Percentiles rank a stretch among this genome's conserved stretches.
phyloP scores from a whole-genome alignment of 73 alveolate genomes.

The Blepharisma japonicum region DNA sequence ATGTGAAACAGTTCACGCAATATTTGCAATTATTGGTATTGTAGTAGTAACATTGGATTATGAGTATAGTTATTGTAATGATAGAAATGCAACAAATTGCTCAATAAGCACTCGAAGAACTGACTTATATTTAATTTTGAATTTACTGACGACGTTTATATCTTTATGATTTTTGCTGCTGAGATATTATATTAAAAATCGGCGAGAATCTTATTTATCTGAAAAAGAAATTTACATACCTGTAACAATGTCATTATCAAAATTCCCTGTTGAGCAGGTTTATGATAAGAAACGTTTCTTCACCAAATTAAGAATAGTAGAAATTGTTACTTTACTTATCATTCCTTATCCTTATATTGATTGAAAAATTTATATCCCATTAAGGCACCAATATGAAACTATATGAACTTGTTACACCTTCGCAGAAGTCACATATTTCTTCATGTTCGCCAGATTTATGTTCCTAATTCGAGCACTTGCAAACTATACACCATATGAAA shows the following conservation, averaged over 20 bases:
- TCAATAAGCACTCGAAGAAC: neutral
- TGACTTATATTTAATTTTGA: neutral
- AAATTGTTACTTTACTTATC: conserved; percentile 6
- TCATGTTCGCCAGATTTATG: neutral
- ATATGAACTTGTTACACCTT: neutral
- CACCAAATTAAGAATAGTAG: neutral
- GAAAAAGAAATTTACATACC: no score
- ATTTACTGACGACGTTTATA: neutral
- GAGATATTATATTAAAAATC: no score
- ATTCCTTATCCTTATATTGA: neutral
- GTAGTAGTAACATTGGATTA: neutral
- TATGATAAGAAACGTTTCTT: no score
- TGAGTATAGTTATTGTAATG: neutral
- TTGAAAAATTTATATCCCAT: neutral
- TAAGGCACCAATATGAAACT: neutral
- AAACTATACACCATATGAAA: conserved; percentile 9
- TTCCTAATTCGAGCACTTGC: neutral
- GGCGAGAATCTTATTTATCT: no score
- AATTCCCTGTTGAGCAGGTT: no score
- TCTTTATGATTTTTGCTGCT: conserved; percentile 4
- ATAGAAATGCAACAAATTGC: neutral
- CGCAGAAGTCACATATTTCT: conserved; percentile 1
- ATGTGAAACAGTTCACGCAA: conserved; percentile 5
- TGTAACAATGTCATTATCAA: no score
- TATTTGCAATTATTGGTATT: conserved; percentile 13